A percentile compares a stretch with the other conserved stretches of the same genome.
phyloP scores from a whole-genome alignment of 768 basidiomycete species.

The Postia placenta region DNA sequence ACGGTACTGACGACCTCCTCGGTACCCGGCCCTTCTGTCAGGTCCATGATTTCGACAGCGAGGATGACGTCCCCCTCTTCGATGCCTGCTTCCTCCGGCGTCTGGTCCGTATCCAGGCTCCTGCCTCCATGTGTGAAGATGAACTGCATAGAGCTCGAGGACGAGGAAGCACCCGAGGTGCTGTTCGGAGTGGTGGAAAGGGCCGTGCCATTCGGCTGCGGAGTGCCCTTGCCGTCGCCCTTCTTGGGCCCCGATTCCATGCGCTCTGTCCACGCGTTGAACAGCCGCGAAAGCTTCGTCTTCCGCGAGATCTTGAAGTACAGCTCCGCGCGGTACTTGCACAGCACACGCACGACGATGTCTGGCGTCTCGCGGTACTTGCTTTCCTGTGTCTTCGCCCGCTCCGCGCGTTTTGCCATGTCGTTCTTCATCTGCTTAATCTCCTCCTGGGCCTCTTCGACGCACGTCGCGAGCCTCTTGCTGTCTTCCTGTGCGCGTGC shows the following conservation, averaged over 20 bases:
- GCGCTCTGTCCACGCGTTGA: constrained; percentile 84
- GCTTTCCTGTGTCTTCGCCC: constrained; percentile 69
- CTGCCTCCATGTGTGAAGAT: constrained; percentile 82
- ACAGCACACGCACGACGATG: constrained; percentile 83
- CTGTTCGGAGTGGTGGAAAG: constrained; percentile 31
- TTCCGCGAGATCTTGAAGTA: constrained; percentile 93
- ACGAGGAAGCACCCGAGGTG: constrained; percentile 23
- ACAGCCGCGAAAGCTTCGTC: constrained; percentile 76
- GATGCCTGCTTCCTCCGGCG: constrained; percentile 82
- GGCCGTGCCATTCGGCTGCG: constrained; percentile 41
- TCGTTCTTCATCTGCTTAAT: constrained; percentile 78
- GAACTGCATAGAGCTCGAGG: constrained; percentile 54
- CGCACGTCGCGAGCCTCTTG: constrained; percentile 69
- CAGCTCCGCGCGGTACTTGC: constrained; percentile 83
- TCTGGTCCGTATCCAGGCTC: constrained; percentile 73
- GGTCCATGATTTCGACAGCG: constrained; percentile 86
- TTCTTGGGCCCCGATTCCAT: constrained; percentile 48
- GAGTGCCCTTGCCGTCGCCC: constrained; percentile 23
- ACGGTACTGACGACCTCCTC: constrained; percentile 49
- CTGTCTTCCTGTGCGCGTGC: constrained; percentile 63
- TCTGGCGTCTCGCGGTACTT: constrained; percentile 87
- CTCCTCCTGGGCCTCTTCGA: constrained; percentile 88
- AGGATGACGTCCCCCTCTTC: constrained; percentile 87
- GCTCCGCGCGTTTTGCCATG: constrained; percentile 74
- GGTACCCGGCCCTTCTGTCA: constrained; percentile 61